Evolutionary conservation across 2,329 filamentous ascomycete genomes (phyloP), one percentile per base, ranked within the genome.

Genomic region (Phaeosphaeria sp.): DNA sequence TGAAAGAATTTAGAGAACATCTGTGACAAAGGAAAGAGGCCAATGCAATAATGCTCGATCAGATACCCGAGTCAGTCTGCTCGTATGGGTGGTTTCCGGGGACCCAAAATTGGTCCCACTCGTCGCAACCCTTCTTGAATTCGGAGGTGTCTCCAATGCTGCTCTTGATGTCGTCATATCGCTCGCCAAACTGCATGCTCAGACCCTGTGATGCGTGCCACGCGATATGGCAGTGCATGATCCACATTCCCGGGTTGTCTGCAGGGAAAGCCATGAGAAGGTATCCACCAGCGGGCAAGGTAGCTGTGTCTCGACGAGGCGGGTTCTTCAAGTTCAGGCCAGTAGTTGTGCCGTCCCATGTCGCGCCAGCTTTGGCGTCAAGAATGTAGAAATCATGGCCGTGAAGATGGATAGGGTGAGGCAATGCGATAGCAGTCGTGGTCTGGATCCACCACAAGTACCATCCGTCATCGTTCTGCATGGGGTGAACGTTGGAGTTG

Each of bases 211-310:
- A 66, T 0, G 70, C 75, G 51, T 77, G 75, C 69, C 69, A 77
- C 3, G 74, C 74, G 21, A 75, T 75, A 30, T 75, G 73, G 53
- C 72, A 75, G 40, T 75, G 71, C 70, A 73, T 74, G 8, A 75
- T 59, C 74, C 73, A 76, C 42, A 70, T 64, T 8, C 84, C 85
- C 0, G 84, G 83, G 68, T 86, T 86, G 48, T 80, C 77, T 0
- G 83, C 82, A 43, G 75, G 72, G 72, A 86, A 85, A 20, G 84
- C 83, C 20, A 87, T 68, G 13, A 86, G 81, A 22, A 80, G 78
- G 63, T 82, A 81, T 2, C 77, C 78, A 4, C 61, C 61, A 1
- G 61, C 61, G 0, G 78, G 78, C 21, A 80, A 61, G 11, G 74
- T 70, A 11, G 75, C 72, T 3, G 75, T 75, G 55, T 80, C 78